A percentile compares a stretch with the other conserved stretches of the same genome.
Conservation (phyloP, 2,329 filamentous ascomycete genomes). For the Zymoseptoria ardabiliae region DNA sequence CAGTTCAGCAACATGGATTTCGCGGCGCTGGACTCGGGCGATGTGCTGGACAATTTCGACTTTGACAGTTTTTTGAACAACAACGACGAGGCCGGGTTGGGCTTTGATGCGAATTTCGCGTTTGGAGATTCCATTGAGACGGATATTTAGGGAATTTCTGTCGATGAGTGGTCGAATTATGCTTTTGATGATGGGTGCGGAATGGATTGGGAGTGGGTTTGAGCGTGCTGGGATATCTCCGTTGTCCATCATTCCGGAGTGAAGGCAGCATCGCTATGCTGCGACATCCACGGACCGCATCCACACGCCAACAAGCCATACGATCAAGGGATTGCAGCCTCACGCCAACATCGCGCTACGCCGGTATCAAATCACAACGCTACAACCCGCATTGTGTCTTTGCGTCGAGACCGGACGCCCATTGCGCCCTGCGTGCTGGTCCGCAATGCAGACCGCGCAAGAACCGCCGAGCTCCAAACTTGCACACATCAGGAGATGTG, state of each 20-base stretch:
- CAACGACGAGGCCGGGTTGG: constrained; percentile 36
- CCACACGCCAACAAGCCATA: background rate
- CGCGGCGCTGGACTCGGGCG: constrained; percentile 44
- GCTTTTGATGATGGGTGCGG: background rate
- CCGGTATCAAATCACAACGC: background rate
- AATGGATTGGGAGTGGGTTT: background rate
- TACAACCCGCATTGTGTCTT: background rate
- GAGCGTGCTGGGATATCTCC: background rate
- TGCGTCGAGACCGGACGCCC: too few relatives aligned
- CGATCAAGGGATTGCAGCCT: too few relatives aligned
- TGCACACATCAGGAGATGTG: too few relatives aligned
- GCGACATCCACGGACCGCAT: background rate
- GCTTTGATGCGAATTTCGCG: constrained; percentile 31
- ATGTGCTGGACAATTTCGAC: constrained; percentile 62
- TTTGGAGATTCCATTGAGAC: constrained; percentile 25
- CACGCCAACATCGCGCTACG: background rate
- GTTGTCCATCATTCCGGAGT: background rate
- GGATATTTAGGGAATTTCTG: constrained; percentile 14
- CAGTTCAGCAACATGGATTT: constrained; percentile 35
- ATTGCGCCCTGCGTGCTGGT: background rate
- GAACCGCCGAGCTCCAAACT: too few relatives aligned
- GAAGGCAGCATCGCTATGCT: background rate
- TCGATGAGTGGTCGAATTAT: background rate
- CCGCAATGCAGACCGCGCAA: background rate
- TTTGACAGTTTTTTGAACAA: constrained; percentile 61